A percentile compares a stretch with the other conserved stretches of the same genome.
phyloP scores from a whole-genome alignment of 2,329 filamentous ascomycete species.

The Conoideocrella luteorostrata region DNA sequence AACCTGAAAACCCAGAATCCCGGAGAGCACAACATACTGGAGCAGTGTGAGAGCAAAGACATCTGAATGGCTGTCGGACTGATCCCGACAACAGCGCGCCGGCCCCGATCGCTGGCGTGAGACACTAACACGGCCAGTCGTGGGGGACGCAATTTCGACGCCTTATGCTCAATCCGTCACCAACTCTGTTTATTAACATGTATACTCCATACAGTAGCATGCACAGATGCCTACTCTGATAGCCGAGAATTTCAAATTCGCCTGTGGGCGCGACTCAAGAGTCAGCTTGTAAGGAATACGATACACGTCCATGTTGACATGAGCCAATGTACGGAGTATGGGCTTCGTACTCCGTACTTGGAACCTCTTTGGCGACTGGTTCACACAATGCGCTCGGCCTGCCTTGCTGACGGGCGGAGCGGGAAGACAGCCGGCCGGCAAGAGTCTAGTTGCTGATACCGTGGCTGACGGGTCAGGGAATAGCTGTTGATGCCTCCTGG shows the following conservation, averaged over 20 bases:
- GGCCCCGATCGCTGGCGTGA: not conserved
- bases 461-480: not conserved
- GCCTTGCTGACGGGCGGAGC: slow-evolving; percentile 8
- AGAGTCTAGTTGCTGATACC: not conserved
- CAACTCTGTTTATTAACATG: too few relatives aligned
- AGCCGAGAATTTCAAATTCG: too few relatives aligned
- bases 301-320: too few relatives aligned
- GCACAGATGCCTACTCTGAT: too few relatives aligned
- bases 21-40: not conserved
- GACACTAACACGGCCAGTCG: not conserved
- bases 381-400: not conserved
- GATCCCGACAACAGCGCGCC: not conserved
- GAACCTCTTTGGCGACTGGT: too few relatives aligned
- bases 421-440: slow-evolving; percentile 7
- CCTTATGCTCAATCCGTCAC: not conserved
- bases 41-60: not conserved
- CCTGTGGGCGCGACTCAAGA: too few relatives aligned
- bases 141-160: not conserved
- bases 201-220: too few relatives aligned
- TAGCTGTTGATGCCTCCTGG: too few relatives aligned
- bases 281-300: too few relatives aligned
- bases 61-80: not conserved
- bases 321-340: too few relatives aligned
- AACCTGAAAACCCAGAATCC: not conserved
- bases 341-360: too few relatives aligned